Conservation (phyloP, 805 yeast species). For the Monosporozyma aquatica region DNA sequence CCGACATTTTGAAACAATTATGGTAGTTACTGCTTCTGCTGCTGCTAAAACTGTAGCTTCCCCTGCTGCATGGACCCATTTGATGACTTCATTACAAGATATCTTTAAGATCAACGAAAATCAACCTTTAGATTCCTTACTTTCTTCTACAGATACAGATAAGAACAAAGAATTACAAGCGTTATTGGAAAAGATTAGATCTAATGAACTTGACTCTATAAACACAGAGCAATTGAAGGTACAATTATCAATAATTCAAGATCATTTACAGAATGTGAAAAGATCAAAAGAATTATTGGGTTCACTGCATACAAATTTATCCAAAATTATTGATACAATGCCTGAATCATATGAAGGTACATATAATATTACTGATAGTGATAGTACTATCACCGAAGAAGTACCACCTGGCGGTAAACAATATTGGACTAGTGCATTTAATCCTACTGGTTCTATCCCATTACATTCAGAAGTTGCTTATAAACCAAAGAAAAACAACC, state of each 20-base stretch:
- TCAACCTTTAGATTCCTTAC: background rate
- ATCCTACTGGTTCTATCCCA: conserved; percentile 46
- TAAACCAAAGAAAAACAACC: conserved; percentile 42
- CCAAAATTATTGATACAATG: conserved; percentile 31
- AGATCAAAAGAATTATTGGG: conserved; percentile 39
- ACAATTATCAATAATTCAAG: conserved; percentile 35
- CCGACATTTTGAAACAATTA: too few species aligned
- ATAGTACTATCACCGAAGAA: too few species aligned
- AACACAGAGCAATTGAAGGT: conserved; percentile 34
- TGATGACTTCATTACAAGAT: conserved; percentile 58
- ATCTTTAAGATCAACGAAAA: conserved; percentile 52
- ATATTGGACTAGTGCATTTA: conserved; percentile 45
- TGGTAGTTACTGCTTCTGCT: too few species aligned
- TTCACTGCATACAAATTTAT: conserved; percentile 39
- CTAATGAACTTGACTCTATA: conserved; percentile 26
- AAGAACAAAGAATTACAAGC: conserved; percentile 26
- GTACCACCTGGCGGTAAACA: conserved; percentile 33
- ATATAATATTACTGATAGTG: too few species aligned
- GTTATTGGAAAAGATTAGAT: conserved; percentile 36
- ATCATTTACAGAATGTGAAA: conserved; percentile 50
- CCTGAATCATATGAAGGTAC: too few species aligned
- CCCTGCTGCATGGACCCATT: conserved; percentile 50
- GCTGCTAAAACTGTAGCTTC: too few species aligned
- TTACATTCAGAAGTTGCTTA: conserved; percentile 85
- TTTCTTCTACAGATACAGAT: background rate